Evolutionary conservation across 768 basidiomycete genomes (phyloP), one percentile per base, ranked within the genome.

Genomic region (Multifurca ochricompacta): DNA sequence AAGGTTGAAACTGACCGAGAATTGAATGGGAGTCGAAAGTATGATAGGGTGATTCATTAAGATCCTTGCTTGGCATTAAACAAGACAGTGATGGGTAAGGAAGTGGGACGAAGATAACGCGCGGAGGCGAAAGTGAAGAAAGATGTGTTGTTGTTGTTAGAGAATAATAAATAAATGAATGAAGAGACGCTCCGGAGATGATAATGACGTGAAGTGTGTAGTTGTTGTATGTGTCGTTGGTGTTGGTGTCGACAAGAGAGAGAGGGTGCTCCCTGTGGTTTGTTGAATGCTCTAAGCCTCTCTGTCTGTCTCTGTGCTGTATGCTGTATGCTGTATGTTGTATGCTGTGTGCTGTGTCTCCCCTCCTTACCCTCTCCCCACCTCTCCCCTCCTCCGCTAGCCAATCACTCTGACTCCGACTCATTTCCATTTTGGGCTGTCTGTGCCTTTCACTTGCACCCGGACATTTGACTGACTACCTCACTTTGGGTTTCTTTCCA

Each of bases 21-120:
- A 59, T 31, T 32, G 58, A 42, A 40, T 47, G 56, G 6, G 56
- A 53, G 23, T 59, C 43, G 30, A 47, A 37, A 19, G 42, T 35
- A 48, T 40, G 48, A 13, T 50, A 27, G 21, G 57, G 59, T n/a
- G 59, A 47, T 44, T 28, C 59, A 61, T 61, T 49, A 27, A 23
- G 45, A 25, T 37, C 36, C 34, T 54, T 54, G 44, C 41, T 48
- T 32, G 52, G 59, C 59, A 61, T 61, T 59, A 61, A 61, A 51
- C 50, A 35, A 28, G 46, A 44, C n/a, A n/a, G n/a, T 42, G 46
- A 54, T 16, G 31, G 23, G 19, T 31, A 31, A n/a, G n/a, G n/a
- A n/a, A n/a, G n/a, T n/a, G n/a, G n/a, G 40, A 16, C 11, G 43
- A 18, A 3, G 43, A 37, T 28, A 25, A 19, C 13, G 31, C n/a